A percentile compares a stretch with the other conserved stretches of the same genome.
phyloP scores from a whole-genome alignment of 306 rosid genomes.

The Macrotyloma uniflorum region DNA sequence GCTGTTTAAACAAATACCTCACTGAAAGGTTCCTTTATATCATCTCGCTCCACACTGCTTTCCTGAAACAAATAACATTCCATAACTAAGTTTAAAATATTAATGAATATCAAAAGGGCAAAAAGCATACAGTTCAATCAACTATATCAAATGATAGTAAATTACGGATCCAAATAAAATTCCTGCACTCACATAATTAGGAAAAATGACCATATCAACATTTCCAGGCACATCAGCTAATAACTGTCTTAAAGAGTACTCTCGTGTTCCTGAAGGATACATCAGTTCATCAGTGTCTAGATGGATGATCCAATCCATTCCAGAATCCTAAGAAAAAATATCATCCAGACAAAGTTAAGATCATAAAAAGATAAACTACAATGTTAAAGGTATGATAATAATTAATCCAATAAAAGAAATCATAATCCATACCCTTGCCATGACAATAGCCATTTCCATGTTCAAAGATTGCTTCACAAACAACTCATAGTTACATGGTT shows the following conservation, averaged over 20 bases:
- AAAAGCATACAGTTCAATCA: slow-evolving; percentile 30
- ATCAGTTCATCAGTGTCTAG: slow-evolving; percentile 93
- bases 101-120: slow-evolving; percentile 15
- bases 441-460: slow-evolving; percentile 99
- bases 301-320: slow-evolving; percentile 98
- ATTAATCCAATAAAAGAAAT: slow-evolving; percentile 35
- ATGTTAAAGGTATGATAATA: neutral
- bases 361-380: slow-evolving; percentile 6
- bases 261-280: slow-evolving; percentile 71
- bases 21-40: slow-evolving; percentile 91
- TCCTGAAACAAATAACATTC: slow-evolving; percentile 63
- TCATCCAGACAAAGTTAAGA: slow-evolving; percentile 17
- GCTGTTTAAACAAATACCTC: slow-evolving; percentile 62
- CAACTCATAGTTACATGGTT: slow-evolving; percentile 95
- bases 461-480: slow-evolving; percentile 96
- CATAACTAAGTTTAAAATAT: slow-evolving; percentile 31
- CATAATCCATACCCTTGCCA: slow-evolving; percentile 80
- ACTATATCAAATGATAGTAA: slow-evolving; percentile 6
- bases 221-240: slow-evolving; percentile 83
- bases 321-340: slow-evolving; percentile 59
- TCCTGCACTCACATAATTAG: slow-evolving; percentile 81
- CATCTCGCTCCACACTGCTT: slow-evolving; percentile 89
- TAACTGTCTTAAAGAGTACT: slow-evolving; percentile 87
- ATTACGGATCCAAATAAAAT: slow-evolving; percentile 22
- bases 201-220: slow-evolving; percentile 92